These are phyloP conservation scores for Podospora pseudopauciseta DNA, from an alignment of 495 filamentous ascomycete species.

Conservation along the genomic window DNA sequence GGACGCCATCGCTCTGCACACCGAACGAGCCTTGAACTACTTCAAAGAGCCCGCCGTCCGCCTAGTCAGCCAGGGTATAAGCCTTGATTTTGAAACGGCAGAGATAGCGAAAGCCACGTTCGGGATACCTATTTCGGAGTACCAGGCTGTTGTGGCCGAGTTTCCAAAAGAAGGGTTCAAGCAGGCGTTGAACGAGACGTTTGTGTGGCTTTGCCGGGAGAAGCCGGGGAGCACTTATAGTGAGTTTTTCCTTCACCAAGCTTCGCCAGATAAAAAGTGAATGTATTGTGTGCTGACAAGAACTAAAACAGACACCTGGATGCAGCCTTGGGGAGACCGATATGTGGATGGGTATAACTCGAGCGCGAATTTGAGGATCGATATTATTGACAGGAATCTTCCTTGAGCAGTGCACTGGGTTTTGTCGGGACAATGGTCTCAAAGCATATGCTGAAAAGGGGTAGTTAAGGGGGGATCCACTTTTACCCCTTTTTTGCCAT, in stretches of 20 bases:
- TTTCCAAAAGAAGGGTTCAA: slow-evolving; percentile 38
- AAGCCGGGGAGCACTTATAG: slow-evolving; percentile 26
- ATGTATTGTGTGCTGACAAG: neutral
- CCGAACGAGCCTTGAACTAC: slow-evolving; percentile 37
- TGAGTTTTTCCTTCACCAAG: neutral
- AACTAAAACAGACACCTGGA: slow-evolving; percentile 13
- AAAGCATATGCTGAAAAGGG: too few species aligned
- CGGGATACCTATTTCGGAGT: slow-evolving; percentile 26
- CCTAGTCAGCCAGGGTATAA: slow-evolving; percentile 39
- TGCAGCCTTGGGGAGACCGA: slow-evolving; percentile 17
- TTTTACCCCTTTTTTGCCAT: too few species aligned
- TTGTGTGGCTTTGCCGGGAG: slow-evolving; percentile 27
- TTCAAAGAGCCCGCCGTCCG: slow-evolving; percentile 48
- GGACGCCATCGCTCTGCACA: slow-evolving; percentile 55
- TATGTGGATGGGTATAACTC: slow-evolving; percentile 11
- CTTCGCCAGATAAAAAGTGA: neutral
- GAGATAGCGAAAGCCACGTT: slow-evolving; percentile 22
- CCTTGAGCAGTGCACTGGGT: neutral
- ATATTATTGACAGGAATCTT: neutral
- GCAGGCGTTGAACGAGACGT: slow-evolving; percentile 21
- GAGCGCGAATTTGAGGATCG: neutral
- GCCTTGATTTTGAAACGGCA: slow-evolving; percentile 45
- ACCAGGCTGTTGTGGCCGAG: slow-evolving; percentile 31
- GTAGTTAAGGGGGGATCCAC: too few species aligned
- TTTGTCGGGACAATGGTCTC: too few species aligned